phyloP scores from a whole-genome alignment of 768 basidiomycete genomes.

The Russula sp. region DNA sequence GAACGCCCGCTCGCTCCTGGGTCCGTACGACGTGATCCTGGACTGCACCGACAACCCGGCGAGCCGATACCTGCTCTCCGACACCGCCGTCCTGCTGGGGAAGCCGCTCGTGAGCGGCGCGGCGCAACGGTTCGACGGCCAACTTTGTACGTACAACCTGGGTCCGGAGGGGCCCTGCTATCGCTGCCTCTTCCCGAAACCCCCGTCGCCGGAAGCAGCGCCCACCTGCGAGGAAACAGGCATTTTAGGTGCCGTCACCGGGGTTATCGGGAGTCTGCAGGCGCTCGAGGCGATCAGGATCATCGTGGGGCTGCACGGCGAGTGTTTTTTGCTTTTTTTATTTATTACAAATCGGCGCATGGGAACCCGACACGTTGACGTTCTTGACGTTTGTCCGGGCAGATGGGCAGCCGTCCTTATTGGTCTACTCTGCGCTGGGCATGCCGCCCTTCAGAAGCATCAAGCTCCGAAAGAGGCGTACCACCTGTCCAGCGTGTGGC shows the following conservation, averaged over 20 bases:
- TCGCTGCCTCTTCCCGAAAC: constrained; percentile 84
- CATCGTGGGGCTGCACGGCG: constrained; percentile 61
- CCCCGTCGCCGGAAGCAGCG: constrained; percentile 55
- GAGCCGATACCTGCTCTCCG: constrained; percentile 89
- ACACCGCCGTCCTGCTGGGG: constrained; percentile 66
- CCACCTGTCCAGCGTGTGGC: constrained; percentile 74
- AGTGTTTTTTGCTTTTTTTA: constrained; percentile 12
- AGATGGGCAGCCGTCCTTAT: constrained; percentile 60
- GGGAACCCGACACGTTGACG: not conserved
- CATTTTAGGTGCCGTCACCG: constrained; percentile 83
- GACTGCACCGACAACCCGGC: constrained; percentile 95
- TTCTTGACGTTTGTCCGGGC: not conserved
- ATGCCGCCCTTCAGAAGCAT: constrained; percentile 72
- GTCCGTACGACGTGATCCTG: constrained; percentile 66
- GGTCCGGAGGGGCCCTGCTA: constrained; percentile 79
- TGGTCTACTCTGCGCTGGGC: constrained; percentile 69
- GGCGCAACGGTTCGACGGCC: constrained; percentile 80
- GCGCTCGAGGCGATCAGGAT: constrained; percentile 85
- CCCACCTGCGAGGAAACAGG: constrained; percentile 88
- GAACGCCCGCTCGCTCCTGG: constrained; percentile 61
- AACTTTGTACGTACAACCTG: constrained; percentile 71
- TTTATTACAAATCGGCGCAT: not conserved
- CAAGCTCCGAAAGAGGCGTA: constrained; percentile 67
- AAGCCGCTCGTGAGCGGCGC: constrained; percentile 90
- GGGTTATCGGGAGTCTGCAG: constrained; percentile 84